Conservation (phyloP, 768 basidiomycete species). For the Mycena vitilis region DNA sequence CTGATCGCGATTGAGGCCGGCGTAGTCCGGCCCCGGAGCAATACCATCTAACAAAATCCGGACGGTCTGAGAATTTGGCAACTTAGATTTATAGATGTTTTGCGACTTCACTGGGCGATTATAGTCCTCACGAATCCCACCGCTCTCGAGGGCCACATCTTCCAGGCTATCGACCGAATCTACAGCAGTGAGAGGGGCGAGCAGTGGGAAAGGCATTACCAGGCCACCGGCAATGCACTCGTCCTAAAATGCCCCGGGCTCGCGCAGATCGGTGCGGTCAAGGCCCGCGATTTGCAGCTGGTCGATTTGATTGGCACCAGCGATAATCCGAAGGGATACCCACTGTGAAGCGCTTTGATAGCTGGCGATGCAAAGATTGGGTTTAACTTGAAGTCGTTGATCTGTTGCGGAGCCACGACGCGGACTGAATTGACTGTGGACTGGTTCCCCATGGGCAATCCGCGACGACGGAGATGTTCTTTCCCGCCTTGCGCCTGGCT, state of each 20-base stretch:
- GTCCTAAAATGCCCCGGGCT: not conserved
- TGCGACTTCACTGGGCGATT: not conserved
- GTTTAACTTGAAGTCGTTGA: slow-evolving; percentile 3
- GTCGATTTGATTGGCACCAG: not conserved
- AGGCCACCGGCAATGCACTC: no score
- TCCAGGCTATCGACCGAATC: not conserved
- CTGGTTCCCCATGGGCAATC: not conserved
- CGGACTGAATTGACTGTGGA: not conserved
- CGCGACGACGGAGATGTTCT: not conserved
- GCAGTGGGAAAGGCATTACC: not conserved
- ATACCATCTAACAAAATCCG: no score
- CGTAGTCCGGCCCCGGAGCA: not conserved
- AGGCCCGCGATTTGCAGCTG: slow-evolving; percentile 10
- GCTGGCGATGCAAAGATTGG: slow-evolving; percentile 5
- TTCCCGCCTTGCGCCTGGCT: slow-evolving; percentile 2
- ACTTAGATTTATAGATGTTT: no score
- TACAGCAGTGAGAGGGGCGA: not conserved
- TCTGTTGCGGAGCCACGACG: not conserved
- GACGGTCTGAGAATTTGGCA: no score
- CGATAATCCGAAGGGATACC: slow-evolving; percentile 1
- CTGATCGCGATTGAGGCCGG: not conserved
- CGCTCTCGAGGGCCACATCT: not conserved
- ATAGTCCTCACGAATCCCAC: not conserved
- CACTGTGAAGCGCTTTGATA: not conserved
- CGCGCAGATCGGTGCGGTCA: not conserved